phyloP scores from a whole-genome alignment of 2,329 filamentous ascomycete genomes.

The Grosmannia serpens region DNA sequence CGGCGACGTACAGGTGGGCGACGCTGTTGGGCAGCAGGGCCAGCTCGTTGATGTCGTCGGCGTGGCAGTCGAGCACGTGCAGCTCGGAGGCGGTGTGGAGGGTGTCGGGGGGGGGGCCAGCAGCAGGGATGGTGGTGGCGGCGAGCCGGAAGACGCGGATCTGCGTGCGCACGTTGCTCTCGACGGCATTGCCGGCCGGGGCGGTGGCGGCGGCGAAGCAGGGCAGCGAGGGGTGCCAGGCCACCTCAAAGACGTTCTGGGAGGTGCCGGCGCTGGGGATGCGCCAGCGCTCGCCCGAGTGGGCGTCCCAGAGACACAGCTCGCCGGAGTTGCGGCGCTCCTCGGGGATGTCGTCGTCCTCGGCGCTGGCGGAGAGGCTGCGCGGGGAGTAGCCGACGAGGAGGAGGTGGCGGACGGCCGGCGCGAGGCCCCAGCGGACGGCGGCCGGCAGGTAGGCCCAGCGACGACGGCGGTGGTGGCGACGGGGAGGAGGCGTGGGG shows the following conservation, averaged over 20 bases:
- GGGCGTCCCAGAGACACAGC: slow-evolving; percentile 47
- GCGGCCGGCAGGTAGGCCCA: slow-evolving; percentile 55
- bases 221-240: slow-evolving; percentile 46
- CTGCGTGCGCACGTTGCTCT: slow-evolving; percentile 39
- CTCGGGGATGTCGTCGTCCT: slow-evolving; percentile 47
- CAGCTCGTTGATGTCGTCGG: slow-evolving; percentile 51
- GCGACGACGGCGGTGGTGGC: not conserved
- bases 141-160: slow-evolving; percentile 39
- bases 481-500: not conserved
- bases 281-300: slow-evolving; percentile 28
- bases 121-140: not conserved
- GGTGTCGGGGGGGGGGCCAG: not conserved
- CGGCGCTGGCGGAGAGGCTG: slow-evolving; percentile 27
- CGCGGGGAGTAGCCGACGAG: slow-evolving; percentile 53
- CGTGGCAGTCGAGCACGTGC: slow-evolving; percentile 46
- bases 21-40: slow-evolving; percentile 44
- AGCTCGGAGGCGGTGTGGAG: slow-evolving; percentile 28
- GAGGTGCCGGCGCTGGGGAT: slow-evolving; percentile 36
- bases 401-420: slow-evolving; percentile 36
- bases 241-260: slow-evolving; percentile 53
- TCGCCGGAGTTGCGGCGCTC: slow-evolving; percentile 47
- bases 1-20: slow-evolving; percentile 42
- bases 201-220: slow-evolving; percentile 48
- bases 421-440: slow-evolving; percentile 46
- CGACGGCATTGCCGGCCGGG: slow-evolving; percentile 32